A percentile compares a stretch with the other conserved stretches of the same genome.
These are phyloP conservation scores for Tanacetum coccineum DNA, from an alignment of 129 eudicot species.

Conservation along the genomic window DNA sequence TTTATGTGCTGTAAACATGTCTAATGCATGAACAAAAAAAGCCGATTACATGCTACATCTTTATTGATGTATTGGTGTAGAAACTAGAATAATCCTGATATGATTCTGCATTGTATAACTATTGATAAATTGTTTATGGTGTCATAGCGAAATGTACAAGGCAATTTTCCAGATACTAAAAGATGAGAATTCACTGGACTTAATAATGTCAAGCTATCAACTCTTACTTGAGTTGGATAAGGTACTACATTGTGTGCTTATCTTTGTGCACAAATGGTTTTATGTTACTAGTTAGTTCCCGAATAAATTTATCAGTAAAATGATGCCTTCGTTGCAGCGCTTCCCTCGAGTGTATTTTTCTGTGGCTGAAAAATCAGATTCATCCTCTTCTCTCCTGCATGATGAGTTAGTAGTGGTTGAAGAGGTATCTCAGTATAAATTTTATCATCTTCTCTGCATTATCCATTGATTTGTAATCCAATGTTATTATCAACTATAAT, in stretches of 20 bases:
- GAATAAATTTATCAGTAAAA: not conserved
- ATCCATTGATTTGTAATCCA: not conserved
- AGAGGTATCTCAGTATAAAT: constrained; percentile 46
- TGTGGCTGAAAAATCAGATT: constrained; percentile 26
- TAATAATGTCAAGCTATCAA: constrained; percentile 72
- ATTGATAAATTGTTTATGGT: constrained; percentile 24
- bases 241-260: constrained; percentile 37
- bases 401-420: constrained; percentile 52
- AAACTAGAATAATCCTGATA: not conserved
- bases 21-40: too few species aligned
- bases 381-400: constrained; percentile 27
- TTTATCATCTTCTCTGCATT: not conserved
- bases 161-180: constrained; percentile 66
- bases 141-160: constrained; percentile 68
- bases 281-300: not conserved
- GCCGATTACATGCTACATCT: not conserved
- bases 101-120: not conserved
- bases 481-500: constrained; percentile 1
- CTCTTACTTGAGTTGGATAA: constrained; percentile 67
- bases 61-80: not conserved
- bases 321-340: constrained; percentile 37
- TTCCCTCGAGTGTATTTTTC: constrained; percentile 62
- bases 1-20: not conserved
- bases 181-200: constrained; percentile 66
- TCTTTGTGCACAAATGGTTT: too few species aligned